phyloP scores from a whole-genome alignment of 805 yeast species.

The Wickerhamomyces alni region DNA sequence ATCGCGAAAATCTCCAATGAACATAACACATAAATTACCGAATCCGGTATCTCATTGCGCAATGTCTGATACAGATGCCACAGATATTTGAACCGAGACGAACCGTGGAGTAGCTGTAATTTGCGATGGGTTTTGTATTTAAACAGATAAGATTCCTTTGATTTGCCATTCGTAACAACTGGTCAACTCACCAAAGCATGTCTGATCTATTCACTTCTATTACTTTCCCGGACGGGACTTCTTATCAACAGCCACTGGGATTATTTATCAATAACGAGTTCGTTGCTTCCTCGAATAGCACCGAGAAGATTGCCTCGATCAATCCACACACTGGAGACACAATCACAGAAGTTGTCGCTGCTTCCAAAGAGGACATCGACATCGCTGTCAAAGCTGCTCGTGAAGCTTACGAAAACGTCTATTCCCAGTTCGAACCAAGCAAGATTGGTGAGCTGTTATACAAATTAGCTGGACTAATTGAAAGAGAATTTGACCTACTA shows the following conservation, averaged over 20 bases:
- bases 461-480: slow-evolving; percentile 65
- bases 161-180: no score
- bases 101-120: neutral
- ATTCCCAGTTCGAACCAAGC: slow-evolving; percentile 60
- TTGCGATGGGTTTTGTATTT: neutral
- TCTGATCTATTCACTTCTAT: slow-evolving; percentile 1
- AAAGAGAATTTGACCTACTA: slow-evolving; percentile 53
- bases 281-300: slow-evolving; percentile 57
- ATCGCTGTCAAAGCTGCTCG: slow-evolving; percentile 39
- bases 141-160: no score
- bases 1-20: no score
- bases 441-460: slow-evolving; percentile 45
- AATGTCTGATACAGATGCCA: neutral
- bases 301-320: slow-evolving; percentile 43
- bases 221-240: slow-evolving; percentile 63
- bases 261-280: slow-evolving; percentile 86
- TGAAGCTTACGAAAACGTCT: slow-evolving; percentile 52
- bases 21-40: no score
- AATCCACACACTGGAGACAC: slow-evolving; percentile 58
- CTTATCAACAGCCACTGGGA: slow-evolving; percentile 78
- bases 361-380: slow-evolving; percentile 16
- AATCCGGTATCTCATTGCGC: neutral
- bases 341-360: slow-evolving; percentile 34
- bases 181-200: neutral
- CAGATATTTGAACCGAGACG: neutral